These are phyloP conservation scores for Pseudocercospora macadamiae DNA, from an alignment of 2,329 filamentous ascomycete genomes.

Conservation along the genomic window DNA sequence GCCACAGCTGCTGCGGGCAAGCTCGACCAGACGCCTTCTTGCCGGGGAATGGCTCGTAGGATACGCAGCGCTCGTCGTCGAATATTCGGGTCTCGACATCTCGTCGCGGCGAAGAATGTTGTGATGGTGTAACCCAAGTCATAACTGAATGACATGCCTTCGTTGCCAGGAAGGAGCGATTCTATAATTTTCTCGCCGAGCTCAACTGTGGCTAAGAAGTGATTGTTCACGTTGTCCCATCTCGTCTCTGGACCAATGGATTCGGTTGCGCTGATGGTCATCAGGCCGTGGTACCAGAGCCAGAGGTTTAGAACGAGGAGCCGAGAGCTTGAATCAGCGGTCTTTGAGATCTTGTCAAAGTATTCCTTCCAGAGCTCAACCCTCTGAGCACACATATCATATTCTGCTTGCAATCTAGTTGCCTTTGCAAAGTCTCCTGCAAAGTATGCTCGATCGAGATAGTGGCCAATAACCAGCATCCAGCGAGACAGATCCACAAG, in stretches of 20 bases:
- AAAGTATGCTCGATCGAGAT: background rate
- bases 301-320: conserved; percentile 11
- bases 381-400: background rate
- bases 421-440: background rate
- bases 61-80: conserved; percentile 23
- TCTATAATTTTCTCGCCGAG: conserved; percentile 17
- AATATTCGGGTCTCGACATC: conserved; percentile 25
- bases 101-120: conserved; percentile 14
- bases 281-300: conserved; percentile 2
- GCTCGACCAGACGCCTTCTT: conserved; percentile 28
- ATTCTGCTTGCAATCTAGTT: conserved; percentile 2
- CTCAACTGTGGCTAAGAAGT: conserved; percentile 13
- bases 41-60: conserved; percentile 15
- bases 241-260: background rate
- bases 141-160: conserved; percentile 19
- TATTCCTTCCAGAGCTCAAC: conserved; percentile 13
- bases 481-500: conserved; percentile 19
- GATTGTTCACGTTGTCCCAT: conserved; percentile 9
- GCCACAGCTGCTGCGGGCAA: conserved; percentile 20
- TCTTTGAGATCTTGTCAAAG: conserved; percentile 14
- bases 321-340: background rate
- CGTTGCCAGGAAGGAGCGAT: background rate
- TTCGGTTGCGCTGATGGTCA: background rate
- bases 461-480: conserved; percentile 11
- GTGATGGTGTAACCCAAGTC: conserved; percentile 23